Conservation (phyloP, 192 early-diverging fungal species). For the Entomortierella lignicola region DNA sequence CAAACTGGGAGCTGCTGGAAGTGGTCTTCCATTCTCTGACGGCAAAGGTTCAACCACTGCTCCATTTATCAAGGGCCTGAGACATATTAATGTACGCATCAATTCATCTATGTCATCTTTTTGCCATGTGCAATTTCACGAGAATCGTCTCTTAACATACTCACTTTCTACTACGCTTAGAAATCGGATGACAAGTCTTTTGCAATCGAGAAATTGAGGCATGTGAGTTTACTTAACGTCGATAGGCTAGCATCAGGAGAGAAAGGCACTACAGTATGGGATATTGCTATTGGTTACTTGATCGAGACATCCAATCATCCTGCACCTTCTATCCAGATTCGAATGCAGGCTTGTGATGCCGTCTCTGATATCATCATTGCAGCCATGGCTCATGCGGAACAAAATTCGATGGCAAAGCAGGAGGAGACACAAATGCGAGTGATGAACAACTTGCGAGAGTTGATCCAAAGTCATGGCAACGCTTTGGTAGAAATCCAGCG, state of each 20-base stretch:
- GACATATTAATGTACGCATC: constrained; percentile 48
- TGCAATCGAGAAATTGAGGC: constrained; percentile 78
- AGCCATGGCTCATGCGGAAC: constrained; percentile 74
- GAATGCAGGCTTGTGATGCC: constrained; percentile 81
- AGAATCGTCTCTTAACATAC: not conserved
- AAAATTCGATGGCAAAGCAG: constrained; percentile 68
- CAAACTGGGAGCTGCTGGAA: constrained; percentile 65
- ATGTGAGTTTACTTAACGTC: constrained; percentile 70
- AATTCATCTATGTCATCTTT: not conserved
- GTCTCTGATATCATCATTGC: constrained; percentile 81
- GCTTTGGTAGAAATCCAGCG: constrained; percentile 80
- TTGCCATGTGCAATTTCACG: not conserved
- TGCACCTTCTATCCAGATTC: constrained; percentile 59
- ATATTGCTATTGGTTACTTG: constrained; percentile 75
- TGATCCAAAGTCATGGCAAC: constrained; percentile 60
- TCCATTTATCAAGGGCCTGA: constrained; percentile 39
- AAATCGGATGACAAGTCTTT: constrained; percentile 82
- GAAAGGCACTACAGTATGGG: constrained; percentile 63
- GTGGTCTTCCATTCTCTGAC: constrained; percentile 58
- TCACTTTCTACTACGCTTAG: constrained; percentile 25
- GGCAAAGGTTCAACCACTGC: constrained; percentile 42
- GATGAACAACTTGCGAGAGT: constrained; percentile 67
- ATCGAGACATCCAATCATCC: constrained; percentile 81
- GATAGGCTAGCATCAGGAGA: constrained; percentile 59
- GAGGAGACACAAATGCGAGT: constrained; percentile 78